Conservation (phyloP, 129 eudicot genomes). For the Chrysanthemum seticuspe region DNA sequence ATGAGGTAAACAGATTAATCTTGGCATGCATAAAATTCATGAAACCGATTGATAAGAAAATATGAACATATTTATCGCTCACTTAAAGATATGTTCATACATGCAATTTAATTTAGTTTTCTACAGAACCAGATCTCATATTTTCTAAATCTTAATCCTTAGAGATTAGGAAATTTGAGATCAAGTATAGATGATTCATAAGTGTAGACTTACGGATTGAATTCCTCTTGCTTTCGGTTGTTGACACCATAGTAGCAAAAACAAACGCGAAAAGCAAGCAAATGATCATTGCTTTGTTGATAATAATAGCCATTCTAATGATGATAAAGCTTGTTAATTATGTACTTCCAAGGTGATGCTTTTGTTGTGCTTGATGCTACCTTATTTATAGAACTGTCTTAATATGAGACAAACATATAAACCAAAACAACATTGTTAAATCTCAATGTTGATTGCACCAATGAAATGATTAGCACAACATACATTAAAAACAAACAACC, state of each 20-base stretch:
- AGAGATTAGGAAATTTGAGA: background rate
- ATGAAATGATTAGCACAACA: background rate
- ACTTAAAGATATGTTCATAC: no score
- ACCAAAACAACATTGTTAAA: slow-evolving; percentile 18
- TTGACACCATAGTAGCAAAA: slow-evolving; percentile 16
- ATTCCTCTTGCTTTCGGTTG: background rate
- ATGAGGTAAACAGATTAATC: no score
- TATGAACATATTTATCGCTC: no score
- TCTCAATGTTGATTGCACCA: slow-evolving; percentile 9
- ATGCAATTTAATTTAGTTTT: no score
- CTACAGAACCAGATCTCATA: no score
- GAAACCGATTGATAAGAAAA: no score
- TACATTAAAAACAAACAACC: background rate
- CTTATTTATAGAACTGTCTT: no score
- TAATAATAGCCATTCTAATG: slow-evolving; percentile 8
- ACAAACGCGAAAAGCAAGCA: slow-evolving; percentile 17
- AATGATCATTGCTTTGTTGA: background rate
- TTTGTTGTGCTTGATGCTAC: no score
- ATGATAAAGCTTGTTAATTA: background rate
- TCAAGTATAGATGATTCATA: background rate
- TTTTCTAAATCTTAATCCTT: no score
- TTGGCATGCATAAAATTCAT: no score
- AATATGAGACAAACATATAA: background rate
- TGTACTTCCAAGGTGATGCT: no score
- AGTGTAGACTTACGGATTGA: background rate